These are phyloP conservation scores for Penicillium tannophilum DNA, from an alignment of 495 filamentous ascomycete species.

Conservation along the genomic window DNA sequence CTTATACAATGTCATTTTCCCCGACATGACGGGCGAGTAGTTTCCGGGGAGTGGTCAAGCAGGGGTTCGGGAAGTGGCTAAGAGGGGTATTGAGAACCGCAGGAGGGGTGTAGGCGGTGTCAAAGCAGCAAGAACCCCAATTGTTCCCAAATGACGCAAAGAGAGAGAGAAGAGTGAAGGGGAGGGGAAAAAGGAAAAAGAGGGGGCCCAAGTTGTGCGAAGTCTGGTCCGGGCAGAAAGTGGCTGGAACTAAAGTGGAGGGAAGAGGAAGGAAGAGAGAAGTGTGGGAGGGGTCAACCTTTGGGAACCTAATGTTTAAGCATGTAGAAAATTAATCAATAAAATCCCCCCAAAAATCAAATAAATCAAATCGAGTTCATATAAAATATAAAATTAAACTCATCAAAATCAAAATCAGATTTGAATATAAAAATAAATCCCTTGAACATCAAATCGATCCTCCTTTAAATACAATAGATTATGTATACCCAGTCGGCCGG, in stretches of 20 bases:
- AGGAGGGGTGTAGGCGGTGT: constrained; percentile 1
- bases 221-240: constrained; percentile 19
- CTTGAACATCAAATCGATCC: too few relatives aligned
- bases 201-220: constrained; percentile 13
- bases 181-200: constrained; percentile 13
- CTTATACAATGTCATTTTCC: constrained; percentile 97
- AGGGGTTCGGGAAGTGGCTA: constrained; percentile 13
- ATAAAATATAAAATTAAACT: background rate
- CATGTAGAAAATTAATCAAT: background rate
- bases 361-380: too few relatives aligned
- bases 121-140: constrained; percentile 15
- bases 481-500: background rate
- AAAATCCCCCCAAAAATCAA: too few relatives aligned
- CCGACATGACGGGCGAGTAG: constrained; percentile 55
- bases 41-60: constrained; percentile 4
- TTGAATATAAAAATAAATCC: too few relatives aligned
- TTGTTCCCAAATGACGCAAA: constrained; percentile 18
- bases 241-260: constrained; percentile 34
- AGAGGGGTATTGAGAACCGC: background rate
- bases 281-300: constrained; percentile 9
- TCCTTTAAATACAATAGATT: background rate
- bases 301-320: background rate
- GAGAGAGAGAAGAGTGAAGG: constrained; percentile 9
- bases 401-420: background rate
- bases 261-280: constrained; percentile 2